Percentiles rank a stretch among this genome's conserved stretches.
Evolutionary conservation across 2,329 filamentous ascomycete genomes (phyloP).

Genomic region (Xylaria polymorpha): DNA sequence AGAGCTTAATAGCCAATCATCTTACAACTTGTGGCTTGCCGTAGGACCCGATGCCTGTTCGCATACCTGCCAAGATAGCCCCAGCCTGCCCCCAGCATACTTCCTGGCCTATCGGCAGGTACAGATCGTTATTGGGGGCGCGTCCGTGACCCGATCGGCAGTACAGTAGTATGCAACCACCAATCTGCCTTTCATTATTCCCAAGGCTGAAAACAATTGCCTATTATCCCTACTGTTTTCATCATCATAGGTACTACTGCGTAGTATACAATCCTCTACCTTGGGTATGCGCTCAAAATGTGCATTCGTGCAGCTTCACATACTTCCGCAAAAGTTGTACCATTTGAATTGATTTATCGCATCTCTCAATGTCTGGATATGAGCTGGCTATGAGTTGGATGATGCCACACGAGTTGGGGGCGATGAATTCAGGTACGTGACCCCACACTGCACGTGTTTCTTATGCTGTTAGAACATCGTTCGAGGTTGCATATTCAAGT

Average conservation of each 20-base stretch:
- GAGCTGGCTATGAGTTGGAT: not conserved
- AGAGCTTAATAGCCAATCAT: conserved; percentile 41
- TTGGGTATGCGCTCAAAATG: no score
- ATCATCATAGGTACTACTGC: no score
- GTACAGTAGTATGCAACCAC: conserved; percentile 12
- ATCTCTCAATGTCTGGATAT: not conserved
- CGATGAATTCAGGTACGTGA: not conserved
- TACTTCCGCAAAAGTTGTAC: no score
- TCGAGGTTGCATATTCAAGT: not conserved
- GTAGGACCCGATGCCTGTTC: conserved; percentile 2
- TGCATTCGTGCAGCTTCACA: no score
- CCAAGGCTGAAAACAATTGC: not conserved
- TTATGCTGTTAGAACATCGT: conserved; percentile 13
- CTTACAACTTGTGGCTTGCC: conserved; percentile 27
- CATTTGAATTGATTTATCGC: no score
- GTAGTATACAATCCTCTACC: no score
- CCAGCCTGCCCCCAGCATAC: not conserved
- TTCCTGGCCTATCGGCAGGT: conserved; percentile 12
- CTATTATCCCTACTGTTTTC: no score
- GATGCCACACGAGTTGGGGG: not conserved
- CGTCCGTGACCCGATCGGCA: conserved; percentile 15
- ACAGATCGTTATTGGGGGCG: conserved; percentile 2
- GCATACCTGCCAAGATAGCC: conserved; percentile 27
- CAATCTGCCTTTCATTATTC: not conserved
- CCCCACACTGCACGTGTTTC: not conserved